phyloP scores from a whole-genome alignment of 306 rosid species.

The Sindora glabra region DNA sequence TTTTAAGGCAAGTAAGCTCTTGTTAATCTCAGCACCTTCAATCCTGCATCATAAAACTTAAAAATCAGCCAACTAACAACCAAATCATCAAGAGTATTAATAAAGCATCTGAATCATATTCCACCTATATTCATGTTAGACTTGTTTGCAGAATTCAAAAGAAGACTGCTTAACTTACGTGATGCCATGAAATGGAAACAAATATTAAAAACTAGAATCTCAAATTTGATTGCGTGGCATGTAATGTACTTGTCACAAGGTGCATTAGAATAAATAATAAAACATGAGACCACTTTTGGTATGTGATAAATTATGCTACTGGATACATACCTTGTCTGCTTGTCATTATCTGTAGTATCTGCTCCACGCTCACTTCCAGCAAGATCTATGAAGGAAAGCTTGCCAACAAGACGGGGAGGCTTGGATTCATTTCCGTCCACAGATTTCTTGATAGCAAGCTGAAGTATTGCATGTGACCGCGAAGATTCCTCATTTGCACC shows the following conservation, averaged over 20 bases:
- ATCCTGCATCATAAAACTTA: conserved; percentile 56
- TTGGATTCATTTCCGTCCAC: conserved; percentile 79
- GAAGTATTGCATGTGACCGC: conserved; percentile 98
- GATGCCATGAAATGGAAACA: background rate
- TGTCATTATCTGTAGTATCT: conserved; percentile 98
- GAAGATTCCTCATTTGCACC: conserved; percentile 99
- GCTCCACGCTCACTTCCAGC: conserved; percentile 99
- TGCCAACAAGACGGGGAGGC: conserved; percentile 86
- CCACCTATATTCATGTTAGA: background rate
- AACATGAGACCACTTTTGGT: background rate
- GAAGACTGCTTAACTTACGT: background rate
- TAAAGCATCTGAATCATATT: background rate
- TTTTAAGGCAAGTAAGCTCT: conserved; percentile 96
- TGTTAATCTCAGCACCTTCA: conserved; percentile 99
- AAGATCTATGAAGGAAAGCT: conserved; percentile 96
- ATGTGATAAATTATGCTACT: background rate
- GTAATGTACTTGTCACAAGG: too few species aligned
- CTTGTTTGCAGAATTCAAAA: background rate
- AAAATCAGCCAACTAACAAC: conserved; percentile 9
- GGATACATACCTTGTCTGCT: conserved; percentile 68
- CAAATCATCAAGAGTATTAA: conserved; percentile 9
- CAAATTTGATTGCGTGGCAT: background rate
- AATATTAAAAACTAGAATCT: background rate
- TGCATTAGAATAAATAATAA: background rate
- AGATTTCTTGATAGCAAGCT: conserved; percentile 86